phyloP scores from a whole-genome alignment of 768 basidiomycete genomes.

The Termitomyces sp. region DNA sequence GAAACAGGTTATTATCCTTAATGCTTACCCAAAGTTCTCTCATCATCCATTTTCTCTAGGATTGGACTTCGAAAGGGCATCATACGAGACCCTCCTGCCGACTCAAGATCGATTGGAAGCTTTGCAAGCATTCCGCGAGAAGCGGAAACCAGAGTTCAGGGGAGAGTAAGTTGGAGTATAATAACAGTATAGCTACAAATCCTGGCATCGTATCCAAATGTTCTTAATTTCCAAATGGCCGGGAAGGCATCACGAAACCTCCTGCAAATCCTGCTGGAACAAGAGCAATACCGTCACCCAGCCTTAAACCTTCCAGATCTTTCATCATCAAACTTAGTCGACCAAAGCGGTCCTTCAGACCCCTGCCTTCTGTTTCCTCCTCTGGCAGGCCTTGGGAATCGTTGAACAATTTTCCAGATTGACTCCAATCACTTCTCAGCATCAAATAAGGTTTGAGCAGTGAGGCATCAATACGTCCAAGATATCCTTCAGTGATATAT shows the following conservation, averaged over 20 bases:
- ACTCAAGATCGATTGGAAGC: slow-evolving; percentile 80
- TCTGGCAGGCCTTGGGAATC: slow-evolving; percentile 42
- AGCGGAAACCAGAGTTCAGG: slow-evolving; percentile 70
- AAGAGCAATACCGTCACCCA: slow-evolving; percentile 52
- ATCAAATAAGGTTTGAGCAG: slow-evolving; percentile 88
- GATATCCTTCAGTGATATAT: slow-evolving; percentile 91
- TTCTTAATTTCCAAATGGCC: slow-evolving; percentile 32
- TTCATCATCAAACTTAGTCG: slow-evolving; percentile 84
- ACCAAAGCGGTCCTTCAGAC: slow-evolving; percentile 60
- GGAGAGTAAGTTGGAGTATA: slow-evolving; percentile 53
- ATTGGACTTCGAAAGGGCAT: slow-evolving; percentile 87
- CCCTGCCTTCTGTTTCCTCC: slow-evolving; percentile 37
- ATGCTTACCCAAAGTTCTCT: background rate
- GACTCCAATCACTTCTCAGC: slow-evolving; percentile 86
- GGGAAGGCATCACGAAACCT: slow-evolving; percentile 43
- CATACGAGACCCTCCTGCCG: slow-evolving; percentile 75
- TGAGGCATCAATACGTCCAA: slow-evolving; percentile 83
- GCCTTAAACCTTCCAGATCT: slow-evolving; percentile 68
- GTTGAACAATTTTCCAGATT: slow-evolving; percentile 78
- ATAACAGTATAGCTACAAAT: slow-evolving; percentile 15
- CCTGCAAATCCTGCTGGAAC: slow-evolving; percentile 47
- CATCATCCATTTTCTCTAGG: slow-evolving; percentile 31
- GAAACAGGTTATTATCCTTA: slow-evolving; percentile 53
- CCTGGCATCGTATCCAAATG: slow-evolving; percentile 4
- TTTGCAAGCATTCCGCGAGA: slow-evolving; percentile 80